Conservation (phyloP, 768 basidiomycete species). For the Leccinum broughii region DNA sequence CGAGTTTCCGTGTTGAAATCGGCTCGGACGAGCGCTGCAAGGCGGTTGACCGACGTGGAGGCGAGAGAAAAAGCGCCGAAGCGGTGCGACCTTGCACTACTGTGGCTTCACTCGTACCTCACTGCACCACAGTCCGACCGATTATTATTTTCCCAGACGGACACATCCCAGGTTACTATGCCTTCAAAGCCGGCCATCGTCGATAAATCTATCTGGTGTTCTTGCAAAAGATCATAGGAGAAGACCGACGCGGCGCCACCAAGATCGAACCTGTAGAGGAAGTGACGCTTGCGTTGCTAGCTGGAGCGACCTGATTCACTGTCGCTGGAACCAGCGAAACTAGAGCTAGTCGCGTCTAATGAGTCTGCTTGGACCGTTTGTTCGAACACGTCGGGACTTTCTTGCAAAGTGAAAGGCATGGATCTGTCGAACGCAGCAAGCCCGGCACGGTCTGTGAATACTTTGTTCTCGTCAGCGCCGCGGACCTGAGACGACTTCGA, state of each 20-base stretch:
- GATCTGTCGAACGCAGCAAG: background rate
- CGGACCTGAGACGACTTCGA: background rate
- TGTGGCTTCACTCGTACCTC: too few relatives aligned
- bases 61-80: too few relatives aligned
- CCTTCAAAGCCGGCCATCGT: constrained; percentile 9
- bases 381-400: background rate
- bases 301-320: background rate
- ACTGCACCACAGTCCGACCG: too few relatives aligned
- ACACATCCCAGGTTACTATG: background rate
- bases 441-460: background rate
- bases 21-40: too few relatives aligned
- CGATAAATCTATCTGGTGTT: background rate
- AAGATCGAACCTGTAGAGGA: background rate
- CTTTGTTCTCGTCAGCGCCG: too few relatives aligned
- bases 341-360: too few relatives aligned
- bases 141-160: background rate
- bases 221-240: background rate
- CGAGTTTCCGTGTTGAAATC: too few relatives aligned
- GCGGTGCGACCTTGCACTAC: too few relatives aligned
- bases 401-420: background rate
- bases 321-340: too few relatives aligned
- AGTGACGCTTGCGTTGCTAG: background rate
- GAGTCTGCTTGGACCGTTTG: background rate
- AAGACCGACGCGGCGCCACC: background rate
- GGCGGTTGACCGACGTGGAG: too few relatives aligned